Base-by-base conservation (phyloP, 208 protist genomes). In the Trypanosoma theileri region DNA sequence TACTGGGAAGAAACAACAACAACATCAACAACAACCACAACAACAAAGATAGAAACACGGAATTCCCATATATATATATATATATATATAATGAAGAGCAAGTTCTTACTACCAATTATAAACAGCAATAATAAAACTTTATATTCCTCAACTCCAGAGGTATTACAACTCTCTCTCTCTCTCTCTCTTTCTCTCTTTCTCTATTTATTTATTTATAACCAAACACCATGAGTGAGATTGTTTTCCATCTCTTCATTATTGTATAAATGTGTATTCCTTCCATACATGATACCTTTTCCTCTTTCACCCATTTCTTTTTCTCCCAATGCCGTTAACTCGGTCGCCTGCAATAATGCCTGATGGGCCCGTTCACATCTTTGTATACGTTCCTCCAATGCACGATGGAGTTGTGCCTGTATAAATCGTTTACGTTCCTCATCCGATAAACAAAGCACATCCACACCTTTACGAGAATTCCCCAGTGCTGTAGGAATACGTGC, bases 331-430 rank as follows among this genome's bases (percentile, higher is more conserved):
- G 16, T 12, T 53, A 42, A 10, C 40, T 54, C 45, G 26, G 55
- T 52, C 45, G 53, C 54, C 51, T 53, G 41, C 40, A 60, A 42
- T 21, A 66, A 53, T 54, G 62, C 68, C 45, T 56, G 35, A 48
- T 17, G 53, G 35, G 51, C 50, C 59, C 46, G 19, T 52, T 66
- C 55, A 19, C 52, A 68, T 8, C 59, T 53, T 51, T 46, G 4
- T 13, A 74, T 64, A n/a, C 56, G 50, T 12, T 63, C 55, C 13
- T 61, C 50, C 16, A 74, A 24, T 16, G 45, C 52, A 24, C 40
- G 21, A 44, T 17, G 61, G 16, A 74, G 12, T 31, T 66, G n/a
- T 31, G 28, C 61, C n/a, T 52, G n/a, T 46, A 16, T 14, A 22
- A 26, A 44, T 22, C 35, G 22, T 17, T 53, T 6, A n/a, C 12